Evolutionary conservation across 1,139 yeast species (phyloP).

Genomic region (Suhomyces wounanorum): DNA sequence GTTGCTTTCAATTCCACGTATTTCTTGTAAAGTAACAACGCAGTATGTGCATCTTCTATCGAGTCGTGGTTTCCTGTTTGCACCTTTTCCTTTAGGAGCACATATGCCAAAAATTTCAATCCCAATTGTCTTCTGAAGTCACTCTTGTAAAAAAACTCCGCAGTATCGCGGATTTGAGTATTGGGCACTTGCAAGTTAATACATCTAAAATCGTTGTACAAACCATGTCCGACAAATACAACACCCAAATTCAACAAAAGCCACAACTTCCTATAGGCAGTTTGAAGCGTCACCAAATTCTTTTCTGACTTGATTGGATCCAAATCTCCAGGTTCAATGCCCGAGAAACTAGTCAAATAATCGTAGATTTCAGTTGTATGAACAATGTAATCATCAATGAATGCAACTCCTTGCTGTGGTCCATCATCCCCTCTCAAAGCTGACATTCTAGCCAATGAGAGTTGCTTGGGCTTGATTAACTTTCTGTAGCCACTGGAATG

Average conservation of each 20-base stretch:
- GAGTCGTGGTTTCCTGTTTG: constrained; percentile 96
- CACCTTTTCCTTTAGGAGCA: constrained; percentile 69
- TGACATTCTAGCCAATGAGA: constrained; percentile 86
- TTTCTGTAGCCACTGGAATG: constrained; percentile 65
- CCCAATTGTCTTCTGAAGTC: constrained; percentile 75
- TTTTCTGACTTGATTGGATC: constrained; percentile 69
- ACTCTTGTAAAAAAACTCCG: constrained; percentile 72
- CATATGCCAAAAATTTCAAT: constrained; percentile 86
- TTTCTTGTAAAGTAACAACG: constrained; percentile 72
- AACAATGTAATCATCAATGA: constrained; percentile 90
- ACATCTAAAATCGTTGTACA: constrained; percentile 87
- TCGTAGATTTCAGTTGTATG: constrained; percentile 74
- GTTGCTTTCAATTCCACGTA: constrained; percentile 60
- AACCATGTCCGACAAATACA: constrained; percentile 92
- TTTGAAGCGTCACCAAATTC: constrained; percentile 76
- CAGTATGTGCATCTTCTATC: constrained; percentile 92
- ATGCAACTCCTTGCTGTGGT: constrained; percentile 68
- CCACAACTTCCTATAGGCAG: constrained; percentile 90
- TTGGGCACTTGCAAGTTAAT: constrained; percentile 88
- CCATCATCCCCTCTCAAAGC: constrained; percentile 78
- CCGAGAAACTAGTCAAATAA: constrained; percentile 87
- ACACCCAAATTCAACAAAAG: constrained; percentile 84
- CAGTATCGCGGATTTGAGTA: constrained; percentile 85
- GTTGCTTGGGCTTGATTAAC: constrained; percentile 70
- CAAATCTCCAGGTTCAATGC: constrained; percentile 89